Evolutionary conservation across 768 basidiomycete species (phyloP).

Genomic region (Lactarius akahatsu): DNA sequence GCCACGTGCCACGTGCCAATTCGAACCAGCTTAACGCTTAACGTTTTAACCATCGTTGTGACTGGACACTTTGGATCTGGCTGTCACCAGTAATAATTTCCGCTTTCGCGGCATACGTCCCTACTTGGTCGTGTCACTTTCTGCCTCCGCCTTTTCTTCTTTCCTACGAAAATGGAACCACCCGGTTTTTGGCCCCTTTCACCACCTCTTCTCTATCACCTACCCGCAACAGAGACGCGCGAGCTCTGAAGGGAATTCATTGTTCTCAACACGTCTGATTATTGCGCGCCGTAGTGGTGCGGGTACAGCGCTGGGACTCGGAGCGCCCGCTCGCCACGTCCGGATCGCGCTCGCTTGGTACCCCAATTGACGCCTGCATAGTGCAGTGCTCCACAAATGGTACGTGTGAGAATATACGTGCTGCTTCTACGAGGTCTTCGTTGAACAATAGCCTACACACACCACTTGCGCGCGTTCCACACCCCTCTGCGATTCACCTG

Average conservation of each 20-base stretch:
- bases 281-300: conserved; percentile 13
- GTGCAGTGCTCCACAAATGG: conserved; percentile 1
- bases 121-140: not conserved
- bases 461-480: not conserved
- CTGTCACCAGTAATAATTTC: conserved; percentile 19
- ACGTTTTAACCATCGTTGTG: conserved; percentile 13
- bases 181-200: conserved; percentile 9
- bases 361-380: not conserved
- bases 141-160: not conserved
- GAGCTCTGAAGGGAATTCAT: conserved; percentile 5
- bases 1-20: conserved; percentile 17
- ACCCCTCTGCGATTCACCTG: conserved; percentile 10
- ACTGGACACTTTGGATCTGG: conserved; percentile 9
- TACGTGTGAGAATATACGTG: not conserved
- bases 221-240: not conserved
- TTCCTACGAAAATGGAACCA: not conserved
- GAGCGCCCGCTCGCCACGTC: conserved; percentile 5
- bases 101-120: conserved; percentile 4
- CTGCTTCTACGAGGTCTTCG: not conserved
- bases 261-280: conserved; percentile 1
- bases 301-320: conserved; percentile 13
- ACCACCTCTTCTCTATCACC: conserved; percentile 18
- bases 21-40: conserved; percentile 2
- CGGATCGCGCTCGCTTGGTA: not conserved
- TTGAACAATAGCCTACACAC: conserved; percentile 1